Percentiles rank a stretch among this genome's conserved stretches.
Conservation (phyloP, 2,329 filamentous ascomycete species). For the Colletotrichum sublineola region DNA sequence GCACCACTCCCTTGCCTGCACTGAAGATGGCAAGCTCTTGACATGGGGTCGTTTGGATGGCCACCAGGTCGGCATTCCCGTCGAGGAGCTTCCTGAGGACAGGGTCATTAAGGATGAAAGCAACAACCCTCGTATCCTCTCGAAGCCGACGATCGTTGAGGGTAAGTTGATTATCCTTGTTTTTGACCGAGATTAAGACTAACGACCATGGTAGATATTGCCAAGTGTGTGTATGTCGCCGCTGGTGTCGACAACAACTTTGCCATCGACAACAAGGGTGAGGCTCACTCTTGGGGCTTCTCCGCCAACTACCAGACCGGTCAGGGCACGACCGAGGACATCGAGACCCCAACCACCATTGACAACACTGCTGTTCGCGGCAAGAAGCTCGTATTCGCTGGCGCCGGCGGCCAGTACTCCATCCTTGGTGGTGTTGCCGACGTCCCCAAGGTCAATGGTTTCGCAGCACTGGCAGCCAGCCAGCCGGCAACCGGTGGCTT, state of each 20-base stretch:
- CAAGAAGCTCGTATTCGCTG: constrained; percentile 81
- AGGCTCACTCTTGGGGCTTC: constrained; percentile 85
- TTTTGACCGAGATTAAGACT: constrained; percentile 1
- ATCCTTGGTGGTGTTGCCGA: constrained; percentile 65
- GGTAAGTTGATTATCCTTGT: constrained; percentile 54
- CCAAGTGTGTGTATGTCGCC: constrained; percentile 70
- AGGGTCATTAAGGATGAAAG: constrained; percentile 74
- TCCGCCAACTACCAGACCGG: constrained; percentile 85
- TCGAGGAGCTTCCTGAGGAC: constrained; percentile 67
- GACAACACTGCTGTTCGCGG: constrained; percentile 87
- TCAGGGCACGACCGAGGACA: constrained; percentile 81
- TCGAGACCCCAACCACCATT: constrained; percentile 81
- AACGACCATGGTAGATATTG: constrained; percentile 53
- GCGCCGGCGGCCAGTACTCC: constrained; percentile 88
- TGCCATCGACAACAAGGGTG: constrained; percentile 77
- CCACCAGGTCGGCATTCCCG: constrained; percentile 69
- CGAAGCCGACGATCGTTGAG: constrained; percentile 72
- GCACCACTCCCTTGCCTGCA: constrained; percentile 80
- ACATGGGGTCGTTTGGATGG: constrained; percentile 72
- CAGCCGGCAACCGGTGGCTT: constrained; percentile 40
- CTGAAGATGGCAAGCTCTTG: constrained; percentile 67
- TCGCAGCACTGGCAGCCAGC: constrained; percentile 23
- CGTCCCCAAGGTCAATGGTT: constrained; percentile 50
- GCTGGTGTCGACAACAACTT: constrained; percentile 82
- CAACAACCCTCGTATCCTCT: constrained; percentile 78